Conservation (phyloP, 2,329 filamentous ascomycete genomes). For the Apiospora kogelbergensis region DNA sequence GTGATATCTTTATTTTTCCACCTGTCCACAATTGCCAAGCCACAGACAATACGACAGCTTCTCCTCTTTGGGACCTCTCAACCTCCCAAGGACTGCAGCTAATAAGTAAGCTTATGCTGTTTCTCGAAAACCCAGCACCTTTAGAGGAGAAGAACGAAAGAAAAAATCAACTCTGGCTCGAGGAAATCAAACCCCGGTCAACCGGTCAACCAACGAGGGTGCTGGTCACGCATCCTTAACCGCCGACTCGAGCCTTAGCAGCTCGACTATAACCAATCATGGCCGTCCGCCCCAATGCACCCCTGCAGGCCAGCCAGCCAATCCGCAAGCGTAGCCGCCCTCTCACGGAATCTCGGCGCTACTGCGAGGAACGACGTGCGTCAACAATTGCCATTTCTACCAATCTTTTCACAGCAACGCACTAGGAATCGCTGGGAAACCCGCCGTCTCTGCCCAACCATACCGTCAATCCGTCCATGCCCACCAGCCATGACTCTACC, state of each 20-base stretch:
- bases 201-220: conserved; percentile 12
- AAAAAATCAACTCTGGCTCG: neutral
- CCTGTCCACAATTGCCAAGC: neutral
- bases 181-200: neutral
- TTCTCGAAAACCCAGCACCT: neutral
- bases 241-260: conserved; percentile 31
- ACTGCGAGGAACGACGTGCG: conserved; percentile 34
- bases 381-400: conserved; percentile 22
- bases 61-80: too few relatives aligned
- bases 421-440: conserved; percentile 23
- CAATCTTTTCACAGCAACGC: conserved; percentile 25
- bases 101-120: conserved; percentile 6
- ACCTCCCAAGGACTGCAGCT: neutral
- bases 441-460: conserved; percentile 31
- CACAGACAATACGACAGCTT: neutral
- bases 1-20: conserved; percentile 1
- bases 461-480: neutral
- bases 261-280: conserved; percentile 29
- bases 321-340: conserved; percentile 33
- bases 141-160: neutral
- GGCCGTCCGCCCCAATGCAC: conserved; percentile 20
- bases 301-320: conserved; percentile 32
- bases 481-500: neutral
- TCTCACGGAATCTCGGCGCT: conserved; percentile 32
- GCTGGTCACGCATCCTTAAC: conserved; percentile 25